Evolutionary conservation across 441 rosid genomes (phyloP).

Genomic region (Gossypium trilobum): DNA sequence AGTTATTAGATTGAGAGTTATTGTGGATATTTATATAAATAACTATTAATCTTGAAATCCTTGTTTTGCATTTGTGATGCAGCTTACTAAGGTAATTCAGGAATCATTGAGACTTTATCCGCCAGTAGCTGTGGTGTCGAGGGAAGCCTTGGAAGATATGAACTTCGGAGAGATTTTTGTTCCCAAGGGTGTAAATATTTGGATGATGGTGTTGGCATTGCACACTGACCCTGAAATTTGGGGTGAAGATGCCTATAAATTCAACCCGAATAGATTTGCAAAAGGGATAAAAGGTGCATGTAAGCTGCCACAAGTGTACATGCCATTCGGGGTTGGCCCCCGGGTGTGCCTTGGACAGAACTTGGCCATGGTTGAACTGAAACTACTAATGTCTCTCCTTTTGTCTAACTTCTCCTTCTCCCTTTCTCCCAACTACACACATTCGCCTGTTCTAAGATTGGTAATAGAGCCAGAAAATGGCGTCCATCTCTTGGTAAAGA

Average conservation of each 20-base stretch:
- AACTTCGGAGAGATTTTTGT: slow-evolving; percentile 35
- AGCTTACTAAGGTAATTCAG: slow-evolving; percentile 62
- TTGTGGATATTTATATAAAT: too few relatives aligned
- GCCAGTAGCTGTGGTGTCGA: slow-evolving; percentile 55
- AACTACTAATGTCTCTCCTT: slow-evolving; percentile 40
- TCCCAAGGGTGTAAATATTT: slow-evolving; percentile 49
- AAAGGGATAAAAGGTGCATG: slow-evolving; percentile 56
- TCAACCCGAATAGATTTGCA: slow-evolving; percentile 51
- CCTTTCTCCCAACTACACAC: slow-evolving; percentile 44
- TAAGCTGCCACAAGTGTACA: slow-evolving; percentile 44
- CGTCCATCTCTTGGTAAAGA: slow-evolving; percentile 31
- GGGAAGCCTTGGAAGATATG: slow-evolving; percentile 61
- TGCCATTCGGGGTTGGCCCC: slow-evolving; percentile 63
- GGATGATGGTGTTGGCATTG: slow-evolving; percentile 39
- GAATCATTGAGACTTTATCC: slow-evolving; percentile 64
- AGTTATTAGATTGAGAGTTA: background rate
- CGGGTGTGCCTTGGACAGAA: slow-evolving; percentile 57
- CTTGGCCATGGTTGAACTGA: slow-evolving; percentile 59
- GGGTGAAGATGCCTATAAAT: slow-evolving; percentile 51
- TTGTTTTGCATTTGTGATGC: slow-evolving; percentile 10
- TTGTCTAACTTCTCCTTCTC: slow-evolving; percentile 45
- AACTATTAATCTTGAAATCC: background rate
- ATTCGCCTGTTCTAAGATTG: slow-evolving; percentile 45
- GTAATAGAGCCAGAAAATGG: slow-evolving; percentile 58
- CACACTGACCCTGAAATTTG: slow-evolving; percentile 57